phyloP scores from a whole-genome alignment of 2,329 filamentous ascomycete species.

The Cladosporium sp. region DNA sequence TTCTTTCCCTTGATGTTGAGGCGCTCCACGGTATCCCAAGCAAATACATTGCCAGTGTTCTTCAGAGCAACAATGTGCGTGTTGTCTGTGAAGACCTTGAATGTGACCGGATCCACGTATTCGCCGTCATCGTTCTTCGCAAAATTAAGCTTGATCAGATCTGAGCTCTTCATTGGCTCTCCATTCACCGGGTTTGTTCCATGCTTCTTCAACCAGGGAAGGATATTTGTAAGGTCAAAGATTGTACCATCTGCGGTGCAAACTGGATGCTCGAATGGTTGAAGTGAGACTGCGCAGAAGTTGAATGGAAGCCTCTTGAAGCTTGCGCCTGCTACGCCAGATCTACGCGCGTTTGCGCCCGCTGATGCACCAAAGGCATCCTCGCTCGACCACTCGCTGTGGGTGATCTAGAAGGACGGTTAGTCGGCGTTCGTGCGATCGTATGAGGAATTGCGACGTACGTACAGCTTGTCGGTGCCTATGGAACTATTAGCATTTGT shows the following conservation, averaged over 20 bases:
- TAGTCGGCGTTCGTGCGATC: not conserved
- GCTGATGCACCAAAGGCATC: constrained; percentile 83
- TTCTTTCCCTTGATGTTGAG: constrained; percentile 97
- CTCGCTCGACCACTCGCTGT: constrained; percentile 92
- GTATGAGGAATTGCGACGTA: constrained; percentile 25
- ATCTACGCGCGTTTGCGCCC: constrained; percentile 59
- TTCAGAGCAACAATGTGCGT: constrained; percentile 89
- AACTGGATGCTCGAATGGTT: constrained; percentile 91
- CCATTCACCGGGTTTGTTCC: constrained; percentile 88
- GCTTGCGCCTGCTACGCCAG: constrained; percentile 48
- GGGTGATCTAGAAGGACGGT: constrained; percentile 64
- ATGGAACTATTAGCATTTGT: constrained; percentile 14
- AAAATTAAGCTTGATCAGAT: constrained; percentile 88
- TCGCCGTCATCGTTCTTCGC: constrained; percentile 87
- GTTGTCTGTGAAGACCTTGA: constrained; percentile 96
- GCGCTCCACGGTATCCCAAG: constrained; percentile 90
- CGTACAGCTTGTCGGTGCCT: constrained; percentile 39
- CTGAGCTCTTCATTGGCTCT: constrained; percentile 68
- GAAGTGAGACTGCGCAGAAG: constrained; percentile 92
- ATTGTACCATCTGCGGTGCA: constrained; percentile 84
- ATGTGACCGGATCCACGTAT: constrained; percentile 92
- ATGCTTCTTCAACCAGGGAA: constrained; percentile 90
- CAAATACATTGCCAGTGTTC: constrained; percentile 88
- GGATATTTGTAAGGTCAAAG: constrained; percentile 92
- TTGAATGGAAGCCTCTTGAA: constrained; percentile 95